These are phyloP conservation scores for Vickermania ingenoplastis DNA, from an alignment of 208 protist species.

Conservation along the genomic window DNA sequence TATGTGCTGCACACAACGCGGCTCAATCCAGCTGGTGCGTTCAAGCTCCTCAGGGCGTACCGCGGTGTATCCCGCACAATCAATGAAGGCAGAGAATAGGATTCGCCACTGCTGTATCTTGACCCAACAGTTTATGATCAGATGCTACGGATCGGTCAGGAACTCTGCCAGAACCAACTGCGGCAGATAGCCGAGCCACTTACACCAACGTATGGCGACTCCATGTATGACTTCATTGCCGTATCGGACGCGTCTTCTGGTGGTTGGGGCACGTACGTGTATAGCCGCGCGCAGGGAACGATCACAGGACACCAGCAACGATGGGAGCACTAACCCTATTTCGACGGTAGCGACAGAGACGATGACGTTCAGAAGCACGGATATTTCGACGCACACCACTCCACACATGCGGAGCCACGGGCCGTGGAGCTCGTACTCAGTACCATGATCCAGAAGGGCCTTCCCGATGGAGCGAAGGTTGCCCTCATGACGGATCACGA, in stretches of 20 bases:
- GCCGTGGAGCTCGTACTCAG: neutral
- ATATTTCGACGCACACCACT: neutral
- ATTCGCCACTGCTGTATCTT: neutral
- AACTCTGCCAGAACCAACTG: neutral
- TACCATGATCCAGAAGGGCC: neutral
- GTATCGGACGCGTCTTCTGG: neutral
- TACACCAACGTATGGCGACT: neutral
- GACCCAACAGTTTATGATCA: neutral
- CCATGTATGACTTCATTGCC: neutral
- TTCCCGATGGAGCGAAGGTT: neutral
- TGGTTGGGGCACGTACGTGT: neutral
- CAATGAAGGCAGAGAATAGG: neutral
- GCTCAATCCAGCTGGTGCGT: neutral
- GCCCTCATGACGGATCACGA: slow-evolving; percentile 1
- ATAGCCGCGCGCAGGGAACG: neutral
- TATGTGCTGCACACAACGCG: slow-evolving; percentile 2
- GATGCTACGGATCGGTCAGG: neutral
- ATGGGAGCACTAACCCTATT: neutral
- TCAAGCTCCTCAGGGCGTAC: slow-evolving; percentile 1
- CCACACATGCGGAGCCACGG: neutral
- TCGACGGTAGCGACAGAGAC: neutral
- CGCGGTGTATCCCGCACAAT: neutral
- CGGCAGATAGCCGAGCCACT: slow-evolving; percentile 1
- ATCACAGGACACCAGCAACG: neutral
- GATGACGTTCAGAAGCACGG: neutral